These are phyloP conservation scores for Nepenthes mirabilis DNA, from an alignment of 148 eudicot species.

Conservation along the genomic window DNA sequence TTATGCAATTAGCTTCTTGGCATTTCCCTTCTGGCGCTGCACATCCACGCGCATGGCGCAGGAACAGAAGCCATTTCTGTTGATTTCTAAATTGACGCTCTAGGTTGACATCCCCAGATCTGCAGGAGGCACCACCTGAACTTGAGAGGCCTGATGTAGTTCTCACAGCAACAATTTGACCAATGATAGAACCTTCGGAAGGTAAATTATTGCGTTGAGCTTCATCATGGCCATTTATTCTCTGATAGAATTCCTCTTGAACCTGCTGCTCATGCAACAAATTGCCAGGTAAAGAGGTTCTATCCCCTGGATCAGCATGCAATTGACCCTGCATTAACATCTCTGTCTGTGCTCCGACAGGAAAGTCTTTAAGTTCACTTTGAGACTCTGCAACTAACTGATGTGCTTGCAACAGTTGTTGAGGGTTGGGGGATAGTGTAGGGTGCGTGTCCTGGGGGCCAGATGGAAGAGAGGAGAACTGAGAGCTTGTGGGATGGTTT, in stretches of 20 bases:
- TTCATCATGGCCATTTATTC: constrained; percentile 49
- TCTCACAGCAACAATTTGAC: constrained; percentile 24
- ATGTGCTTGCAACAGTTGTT: constrained; percentile 26
- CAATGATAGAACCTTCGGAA: constrained; percentile 32
- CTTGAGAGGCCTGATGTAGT: constrained; percentile 25
- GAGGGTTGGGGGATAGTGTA: constrained; percentile 35
- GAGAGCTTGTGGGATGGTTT: constrained; percentile 22
- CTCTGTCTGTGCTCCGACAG: constrained; percentile 41
- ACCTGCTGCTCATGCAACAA: constrained; percentile 34
- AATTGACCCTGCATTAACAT: constrained; percentile 32
- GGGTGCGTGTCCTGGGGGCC: constrained; percentile 28
- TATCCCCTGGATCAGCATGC: constrained; percentile 40
- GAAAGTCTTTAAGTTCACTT: constrained; percentile 33
- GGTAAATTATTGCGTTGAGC: constrained; percentile 57
- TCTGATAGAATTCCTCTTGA: constrained; percentile 49
- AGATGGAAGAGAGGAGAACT: constrained; percentile 25
- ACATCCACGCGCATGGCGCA: constrained; percentile 80
- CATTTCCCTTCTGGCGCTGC: constrained; percentile 63
- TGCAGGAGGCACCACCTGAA: constrained; percentile 19
- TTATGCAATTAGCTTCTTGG: constrained; percentile 39
- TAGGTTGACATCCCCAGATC: constrained; percentile 23
- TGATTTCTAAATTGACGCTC: constrained; percentile 57
- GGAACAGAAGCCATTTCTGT: constrained; percentile 68
- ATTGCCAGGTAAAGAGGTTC: constrained; percentile 26
- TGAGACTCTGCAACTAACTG: constrained; percentile 33